Conservation (phyloP, 345 rosid genomes). For the Euphorbia lathyris region DNA sequence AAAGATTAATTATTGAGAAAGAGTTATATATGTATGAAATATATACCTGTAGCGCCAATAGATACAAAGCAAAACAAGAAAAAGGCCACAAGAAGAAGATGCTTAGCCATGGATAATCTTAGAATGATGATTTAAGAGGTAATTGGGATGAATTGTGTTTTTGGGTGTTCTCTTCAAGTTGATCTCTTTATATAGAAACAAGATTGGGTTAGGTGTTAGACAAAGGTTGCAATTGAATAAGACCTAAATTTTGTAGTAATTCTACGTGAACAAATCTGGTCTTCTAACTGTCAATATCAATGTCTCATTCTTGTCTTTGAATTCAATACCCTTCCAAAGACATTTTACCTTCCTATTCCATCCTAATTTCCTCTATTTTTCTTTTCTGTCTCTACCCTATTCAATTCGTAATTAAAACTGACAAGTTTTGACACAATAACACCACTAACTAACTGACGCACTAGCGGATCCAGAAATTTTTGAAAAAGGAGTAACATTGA, state of each 20-base stretch:
- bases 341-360: not conserved
- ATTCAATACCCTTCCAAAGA: slow-evolving; percentile 24
- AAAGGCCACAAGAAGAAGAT: slow-evolving; percentile 34
- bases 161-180: too few species aligned
- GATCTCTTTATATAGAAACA: slow-evolving; percentile 27
- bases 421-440: too few species aligned
- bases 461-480: too few species aligned
- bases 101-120: slow-evolving; percentile 1
- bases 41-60: slow-evolving; percentile 30
- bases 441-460: too few species aligned
- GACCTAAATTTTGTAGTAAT: slow-evolving; percentile 42
- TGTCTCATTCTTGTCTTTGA: slow-evolving; percentile 39
- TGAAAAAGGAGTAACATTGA: too few species aligned
- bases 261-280: slow-evolving; percentile 28
- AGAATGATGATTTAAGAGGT: too few species aligned
- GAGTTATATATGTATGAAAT: too few species aligned
- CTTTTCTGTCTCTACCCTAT: not conserved
- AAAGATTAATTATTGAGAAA: too few species aligned
- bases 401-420: not conserved
- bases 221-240: slow-evolving; percentile 19
- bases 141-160: too few species aligned
- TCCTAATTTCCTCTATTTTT: not conserved
- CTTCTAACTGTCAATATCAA: slow-evolving; percentile 37
- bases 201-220: slow-evolving; percentile 8
- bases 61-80: slow-evolving; percentile 43